phyloP scores from a whole-genome alignment of 2,329 filamentous ascomycete genomes.

The Emmonsiellopsis sp. region DNA sequence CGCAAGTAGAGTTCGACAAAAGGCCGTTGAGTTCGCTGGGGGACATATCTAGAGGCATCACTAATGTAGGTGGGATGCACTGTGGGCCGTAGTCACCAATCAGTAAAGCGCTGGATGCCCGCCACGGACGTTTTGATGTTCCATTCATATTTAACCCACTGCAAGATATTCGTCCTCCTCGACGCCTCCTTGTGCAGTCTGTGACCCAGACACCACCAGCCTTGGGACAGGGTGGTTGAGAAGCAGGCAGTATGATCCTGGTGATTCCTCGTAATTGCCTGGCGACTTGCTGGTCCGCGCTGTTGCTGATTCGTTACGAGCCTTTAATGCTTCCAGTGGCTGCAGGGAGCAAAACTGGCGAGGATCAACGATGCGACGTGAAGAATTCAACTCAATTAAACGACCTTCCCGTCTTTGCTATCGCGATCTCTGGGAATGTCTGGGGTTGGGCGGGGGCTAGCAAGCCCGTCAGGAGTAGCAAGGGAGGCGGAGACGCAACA shows the following conservation, averaged over 20 bases:
- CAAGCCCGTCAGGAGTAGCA: background rate
- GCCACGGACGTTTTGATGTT: background rate
- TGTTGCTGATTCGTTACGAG: background rate
- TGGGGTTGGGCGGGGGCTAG: background rate
- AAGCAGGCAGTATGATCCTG: background rate
- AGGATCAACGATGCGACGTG: background rate
- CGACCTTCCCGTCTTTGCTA: background rate
- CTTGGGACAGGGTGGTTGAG: background rate
- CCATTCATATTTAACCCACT: background rate
- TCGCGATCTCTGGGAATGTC: background rate
- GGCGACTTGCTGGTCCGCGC: background rate
- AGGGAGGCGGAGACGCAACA: too few species aligned
- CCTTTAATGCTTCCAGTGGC: background rate
- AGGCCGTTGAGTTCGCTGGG: background rate
- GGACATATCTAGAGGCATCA: background rate
- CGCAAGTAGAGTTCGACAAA: background rate
- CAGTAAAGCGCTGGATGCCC: background rate
- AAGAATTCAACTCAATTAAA: background rate
- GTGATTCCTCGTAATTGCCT: background rate
- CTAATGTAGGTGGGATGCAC: background rate
- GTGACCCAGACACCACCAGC: background rate
- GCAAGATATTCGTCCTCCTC: background rate
- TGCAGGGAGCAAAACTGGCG: background rate
- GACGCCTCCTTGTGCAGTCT: background rate
- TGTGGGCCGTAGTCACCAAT: background rate